Conservation (phyloP, 345 rosid genomes). For the Kandelia obovata region DNA sequence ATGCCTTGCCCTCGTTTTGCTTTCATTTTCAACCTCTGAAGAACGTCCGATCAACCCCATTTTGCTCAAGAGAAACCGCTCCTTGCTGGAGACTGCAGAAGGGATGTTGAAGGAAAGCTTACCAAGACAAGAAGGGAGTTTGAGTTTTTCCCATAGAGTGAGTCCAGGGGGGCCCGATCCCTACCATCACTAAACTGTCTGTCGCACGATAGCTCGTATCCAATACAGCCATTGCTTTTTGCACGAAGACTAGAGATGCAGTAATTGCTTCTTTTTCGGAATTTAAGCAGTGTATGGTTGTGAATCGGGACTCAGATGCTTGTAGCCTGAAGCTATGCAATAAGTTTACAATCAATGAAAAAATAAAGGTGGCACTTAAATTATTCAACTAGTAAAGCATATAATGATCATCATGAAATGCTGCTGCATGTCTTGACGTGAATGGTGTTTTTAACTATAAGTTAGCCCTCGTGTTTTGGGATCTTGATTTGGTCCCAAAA, state of each 20-base stretch:
- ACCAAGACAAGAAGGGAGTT: conserved; percentile 23
- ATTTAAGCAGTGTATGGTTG: too few species aligned
- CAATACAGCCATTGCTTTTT: not conserved
- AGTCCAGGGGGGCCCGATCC: conserved; percentile 82
- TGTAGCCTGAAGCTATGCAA: too few species aligned
- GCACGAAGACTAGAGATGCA: not conserved
- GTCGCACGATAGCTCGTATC: too few species aligned
- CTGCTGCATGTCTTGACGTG: too few species aligned
- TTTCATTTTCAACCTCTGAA: conserved; percentile 27
- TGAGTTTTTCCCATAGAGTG: conserved; percentile 36
- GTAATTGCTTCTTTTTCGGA: not conserved
- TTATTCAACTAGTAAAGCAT: too few species aligned
- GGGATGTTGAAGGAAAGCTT: conserved; percentile 42
- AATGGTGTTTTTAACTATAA: too few species aligned
- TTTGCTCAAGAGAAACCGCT: conserved; percentile 14
- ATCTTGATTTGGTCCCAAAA: too few species aligned
- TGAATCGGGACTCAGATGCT: too few species aligned
- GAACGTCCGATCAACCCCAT: conserved; percentile 25
- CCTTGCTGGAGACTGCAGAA: conserved; percentile 41
- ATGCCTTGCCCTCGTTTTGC: conserved; percentile 29
- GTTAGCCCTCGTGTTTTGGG: too few species aligned
- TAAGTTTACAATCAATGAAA: too few species aligned
- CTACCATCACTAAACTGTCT: conserved; percentile 42
- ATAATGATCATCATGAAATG: too few species aligned
- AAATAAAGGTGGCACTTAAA: too few species aligned